Evolutionary conservation across 2,329 filamentous ascomycete species (phyloP).

Genomic region (Talaromyces rugulosus): DNA sequence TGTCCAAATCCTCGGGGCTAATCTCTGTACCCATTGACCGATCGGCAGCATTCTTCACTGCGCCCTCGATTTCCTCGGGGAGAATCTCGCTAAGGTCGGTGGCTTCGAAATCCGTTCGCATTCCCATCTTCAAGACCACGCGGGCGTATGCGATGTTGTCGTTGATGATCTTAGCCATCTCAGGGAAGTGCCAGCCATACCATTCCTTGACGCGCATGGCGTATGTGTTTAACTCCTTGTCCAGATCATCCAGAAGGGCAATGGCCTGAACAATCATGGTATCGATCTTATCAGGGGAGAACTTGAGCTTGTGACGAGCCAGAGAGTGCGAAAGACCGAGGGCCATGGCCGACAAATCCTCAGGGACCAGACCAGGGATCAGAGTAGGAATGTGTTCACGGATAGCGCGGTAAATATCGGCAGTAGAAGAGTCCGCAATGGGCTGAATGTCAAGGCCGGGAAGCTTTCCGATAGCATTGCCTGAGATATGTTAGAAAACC

Average conservation of each 20-base stretch:
- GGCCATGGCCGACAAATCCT: slow-evolving; percentile 89
- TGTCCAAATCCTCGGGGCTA: slow-evolving; percentile 83
- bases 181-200: slow-evolving; percentile 99
- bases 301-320: slow-evolving; percentile 96
- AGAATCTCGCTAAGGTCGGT: slow-evolving; percentile 84
- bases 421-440: slow-evolving; percentile 74
- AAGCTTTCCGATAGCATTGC: slow-evolving; percentile 86
- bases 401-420: slow-evolving; percentile 91
- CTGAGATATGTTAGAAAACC: slow-evolving; percentile 27
- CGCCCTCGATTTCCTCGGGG: slow-evolving; percentile 88
- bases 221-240: slow-evolving; percentile 98
- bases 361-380: slow-evolving; percentile 78
- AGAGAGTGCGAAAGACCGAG: slow-evolving; percentile 96
- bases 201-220: slow-evolving; percentile 99
- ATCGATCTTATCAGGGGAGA: slow-evolving; percentile 97
- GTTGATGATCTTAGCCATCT: slow-evolving; percentile 94
- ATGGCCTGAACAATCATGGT: slow-evolving; percentile 99
- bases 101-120: slow-evolving; percentile 73
- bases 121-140: slow-evolving; percentile 83
- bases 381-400: slow-evolving; percentile 85
- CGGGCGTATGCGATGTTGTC: slow-evolving; percentile 93
- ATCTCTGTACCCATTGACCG: slow-evolving; percentile 99
- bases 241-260: slow-evolving; percentile 85
- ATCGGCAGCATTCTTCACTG: slow-evolving; percentile 90
- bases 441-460: slow-evolving; percentile 81